phyloP scores from a whole-genome alignment of 331 rosid species.

The Malus hybrid region DNA sequence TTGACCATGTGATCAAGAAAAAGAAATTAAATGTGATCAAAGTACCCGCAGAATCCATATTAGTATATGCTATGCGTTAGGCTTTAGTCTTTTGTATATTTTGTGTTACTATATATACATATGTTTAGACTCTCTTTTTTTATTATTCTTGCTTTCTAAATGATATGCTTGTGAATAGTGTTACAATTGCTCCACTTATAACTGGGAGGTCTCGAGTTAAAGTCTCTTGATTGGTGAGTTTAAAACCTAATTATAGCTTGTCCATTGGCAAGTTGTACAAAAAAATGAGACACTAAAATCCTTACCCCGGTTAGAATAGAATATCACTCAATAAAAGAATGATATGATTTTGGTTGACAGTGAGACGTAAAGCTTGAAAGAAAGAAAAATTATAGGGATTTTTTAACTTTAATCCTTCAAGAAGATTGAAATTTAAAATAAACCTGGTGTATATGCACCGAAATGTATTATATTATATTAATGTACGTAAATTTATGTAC shows the following conservation, averaged over 20 bases:
- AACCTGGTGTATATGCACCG: no score
- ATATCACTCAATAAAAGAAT: neutral
- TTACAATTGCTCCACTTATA: neutral
- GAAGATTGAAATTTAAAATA: no score
- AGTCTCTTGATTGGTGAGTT: neutral
- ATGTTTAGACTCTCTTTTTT: neutral
- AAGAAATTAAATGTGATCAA: neutral
- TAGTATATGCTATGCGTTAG: neutral
- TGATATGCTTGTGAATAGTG: neutral
- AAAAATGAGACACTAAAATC: no score
- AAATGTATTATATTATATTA: no score
- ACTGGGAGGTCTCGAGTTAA: neutral
- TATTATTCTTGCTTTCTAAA: neutral
- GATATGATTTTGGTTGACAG: neutral
- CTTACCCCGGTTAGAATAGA: no score
- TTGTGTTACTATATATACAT: neutral
- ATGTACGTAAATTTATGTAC: no score
- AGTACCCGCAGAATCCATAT: neutral
- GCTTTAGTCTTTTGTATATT: neutral
- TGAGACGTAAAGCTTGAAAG: neutral
- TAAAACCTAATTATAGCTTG: neutral
- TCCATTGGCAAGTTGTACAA: neutral
- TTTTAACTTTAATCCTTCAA: no score
- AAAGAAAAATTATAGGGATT: no score
- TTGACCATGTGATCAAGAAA: neutral